These are phyloP conservation scores for Bruguiera parviflora DNA, from an alignment of 345 rosid genomes.

Conservation along the genomic window DNA sequence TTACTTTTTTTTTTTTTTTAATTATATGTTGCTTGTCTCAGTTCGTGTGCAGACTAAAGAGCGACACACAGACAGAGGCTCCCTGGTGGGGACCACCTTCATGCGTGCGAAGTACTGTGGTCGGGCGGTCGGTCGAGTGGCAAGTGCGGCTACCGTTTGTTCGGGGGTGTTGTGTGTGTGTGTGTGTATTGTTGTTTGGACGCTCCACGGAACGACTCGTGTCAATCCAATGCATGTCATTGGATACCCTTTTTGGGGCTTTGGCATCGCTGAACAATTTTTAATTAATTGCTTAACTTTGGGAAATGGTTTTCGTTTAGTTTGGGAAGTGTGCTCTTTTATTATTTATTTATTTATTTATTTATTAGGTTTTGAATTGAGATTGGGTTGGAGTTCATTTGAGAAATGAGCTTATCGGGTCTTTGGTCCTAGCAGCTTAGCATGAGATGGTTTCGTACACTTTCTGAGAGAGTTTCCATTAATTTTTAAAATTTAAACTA, in stretches of 20 bases:
- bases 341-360: too few relatives aligned
- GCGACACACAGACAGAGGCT: too few relatives aligned
- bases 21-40: slow-evolving; percentile 3
- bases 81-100: slow-evolving; percentile 4
- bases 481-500: too few relatives aligned
- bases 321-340: not conserved
- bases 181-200: not conserved
- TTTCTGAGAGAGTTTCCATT: too few relatives aligned
- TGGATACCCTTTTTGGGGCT: not conserved
- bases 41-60: not conserved
- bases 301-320: not conserved
- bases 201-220: not conserved
- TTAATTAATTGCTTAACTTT: not conserved
- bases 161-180: not conserved
- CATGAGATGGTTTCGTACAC: too few relatives aligned
- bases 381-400: too few relatives aligned
- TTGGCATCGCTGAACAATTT: not conserved
- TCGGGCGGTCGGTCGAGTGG: not conserved
- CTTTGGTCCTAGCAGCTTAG: too few relatives aligned
- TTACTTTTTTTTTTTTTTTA: not conserved
- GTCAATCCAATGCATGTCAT: not conserved
- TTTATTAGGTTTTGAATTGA: too few relatives aligned
- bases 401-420: too few relatives aligned
- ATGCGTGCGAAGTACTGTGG: slow-evolving; percentile 3
- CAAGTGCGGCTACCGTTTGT: not conserved